Conservation (phyloP, 2,329 filamentous ascomycete genomes). For the Calonectria crousiana region DNA sequence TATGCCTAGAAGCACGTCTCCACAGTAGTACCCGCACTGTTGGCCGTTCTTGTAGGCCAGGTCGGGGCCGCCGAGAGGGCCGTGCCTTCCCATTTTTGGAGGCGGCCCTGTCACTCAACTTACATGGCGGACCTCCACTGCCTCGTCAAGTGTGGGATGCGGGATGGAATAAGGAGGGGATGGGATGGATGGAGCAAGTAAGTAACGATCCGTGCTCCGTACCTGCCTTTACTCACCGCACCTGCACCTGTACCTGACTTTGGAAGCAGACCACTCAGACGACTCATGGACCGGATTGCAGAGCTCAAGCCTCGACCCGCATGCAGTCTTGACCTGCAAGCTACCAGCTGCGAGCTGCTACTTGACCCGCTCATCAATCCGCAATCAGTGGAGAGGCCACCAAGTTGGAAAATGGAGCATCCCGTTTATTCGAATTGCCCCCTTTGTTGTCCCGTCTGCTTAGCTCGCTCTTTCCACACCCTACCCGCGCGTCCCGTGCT, state of each 20-base stretch:
- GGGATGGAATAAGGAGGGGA: background rate
- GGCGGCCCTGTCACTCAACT: background rate
- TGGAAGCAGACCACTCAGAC: background rate
- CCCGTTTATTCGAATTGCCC: background rate
- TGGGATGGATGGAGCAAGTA: constrained; percentile 1
- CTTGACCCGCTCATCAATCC: constrained; percentile 8
- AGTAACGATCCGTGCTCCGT: constrained; percentile 8
- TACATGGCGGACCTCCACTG: background rate
- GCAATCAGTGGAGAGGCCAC: background rate
- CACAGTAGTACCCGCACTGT: constrained; percentile 33
- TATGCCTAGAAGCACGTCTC: background rate
- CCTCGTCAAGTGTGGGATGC: background rate
- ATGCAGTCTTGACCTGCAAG: background rate
- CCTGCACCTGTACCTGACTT: background rate
- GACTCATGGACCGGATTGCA: background rate
- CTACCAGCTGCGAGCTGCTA: background rate
- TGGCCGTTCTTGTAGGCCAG: constrained; percentile 1
- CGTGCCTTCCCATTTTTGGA: constrained; percentile 10
- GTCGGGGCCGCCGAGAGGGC: constrained; percentile 13
- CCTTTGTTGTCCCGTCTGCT: background rate
- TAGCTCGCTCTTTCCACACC: constrained; percentile 20
- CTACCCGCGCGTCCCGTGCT: constrained; percentile 24
- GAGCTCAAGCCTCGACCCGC: background rate
- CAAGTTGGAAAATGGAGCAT: background rate
- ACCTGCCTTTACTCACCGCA: background rate